Evolutionary conservation across 805 yeast genomes (phyloP), one percentile per base, ranked within the genome.

Genomic region (Ogataea pini): DNA sequence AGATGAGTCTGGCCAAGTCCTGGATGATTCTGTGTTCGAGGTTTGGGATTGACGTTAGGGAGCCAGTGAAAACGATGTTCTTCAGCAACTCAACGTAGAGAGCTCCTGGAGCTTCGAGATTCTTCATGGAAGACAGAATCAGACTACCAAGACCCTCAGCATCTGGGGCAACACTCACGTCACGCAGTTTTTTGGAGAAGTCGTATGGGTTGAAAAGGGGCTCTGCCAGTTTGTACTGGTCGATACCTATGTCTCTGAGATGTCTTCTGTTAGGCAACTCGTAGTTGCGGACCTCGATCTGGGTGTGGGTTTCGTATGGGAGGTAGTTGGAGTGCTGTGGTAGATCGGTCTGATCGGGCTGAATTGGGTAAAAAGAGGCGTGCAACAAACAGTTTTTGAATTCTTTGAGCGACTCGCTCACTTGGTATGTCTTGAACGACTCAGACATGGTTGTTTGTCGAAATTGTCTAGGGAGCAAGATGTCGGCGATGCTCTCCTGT

Each of bases 181-280:
- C 65, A 5, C 75, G 73, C 28, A 75, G 69, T 1, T 66, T 64
- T 24, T 68, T 59, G 47, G 42, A 72, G 56, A 75, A 76, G 25
- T 70, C 68, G 18, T 72, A 68, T 2, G 96, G 96, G 48, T 80
- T 78, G 70, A 88, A 86, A 44, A 89, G 63, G 6, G 89, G 82
- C 67, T 89, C 95, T 7, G 84, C 69, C 41, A 84, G 67, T 33
- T 75, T 65, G 47, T 73, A 68, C 51, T 84, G 77, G 47, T 85
- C 86, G 33, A 73, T 68, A 7, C 78, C 78, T 43, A 82, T 72
- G 12, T 71, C 68, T 22, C 51, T 55, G 38, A 79, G 56, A 48
- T 72, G 71, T 40, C 69, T 61, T 3, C 82, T 82, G 52, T 76
- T 75, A 9, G 89, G 86, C 49, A 85, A 72, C 63, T 84, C 86